Base-by-base conservation (phyloP, 805 yeast species). In the Priceomyces fermenticarens region DNA sequence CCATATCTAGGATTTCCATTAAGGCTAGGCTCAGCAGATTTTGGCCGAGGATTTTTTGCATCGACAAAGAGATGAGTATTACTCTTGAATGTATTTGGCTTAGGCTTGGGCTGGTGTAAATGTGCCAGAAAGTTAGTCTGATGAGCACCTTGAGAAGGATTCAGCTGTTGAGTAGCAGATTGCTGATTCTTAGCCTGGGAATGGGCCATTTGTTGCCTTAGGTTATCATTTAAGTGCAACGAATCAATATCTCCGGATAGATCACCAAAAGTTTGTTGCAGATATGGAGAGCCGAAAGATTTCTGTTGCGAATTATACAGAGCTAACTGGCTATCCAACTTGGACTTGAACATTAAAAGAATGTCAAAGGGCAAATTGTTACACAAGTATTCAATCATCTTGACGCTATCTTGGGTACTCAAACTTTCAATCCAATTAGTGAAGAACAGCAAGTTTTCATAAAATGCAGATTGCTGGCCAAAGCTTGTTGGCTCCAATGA, bases 301-400 rank as follows among this genome's bases (percentile, higher is more conserved):
- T 25, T 27, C 13, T 32, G 40, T 15, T 39, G 40, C 8, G 36
- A 25, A 11, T 32, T 29, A 29, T 44, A 49, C 25, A 20, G 25
- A 29, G 52, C 41, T 48, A 69, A 57, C 46, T 63, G 67, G 35
- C 42, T 56, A 43, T 76, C 81, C 41, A 79, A 49, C 47, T 71
- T 73, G 25, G 72, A 53, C 53, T 70, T 74, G 41, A 80, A 73
- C 37, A 77, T 67, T 28, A 70, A 62, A 45, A 78, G 57, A 11
- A 75, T 72, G 47, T 80, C 83, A 41, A 75, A 72, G 7, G 78
- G 73, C 48, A 80, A 58, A 43, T 66, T 65, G 35, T 71, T 62
- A 43, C 81, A 63, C 55, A 80, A 59, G 53, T 77, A 73, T 49
- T 79, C 84, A 44, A 78, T 67, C 58, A 78, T 73, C 37, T 75